Percentiles rank a stretch among this genome's conserved stretches.
Conservation (phyloP, 23 red algal genomes). For the Pyropia haitanensis region DNA sequence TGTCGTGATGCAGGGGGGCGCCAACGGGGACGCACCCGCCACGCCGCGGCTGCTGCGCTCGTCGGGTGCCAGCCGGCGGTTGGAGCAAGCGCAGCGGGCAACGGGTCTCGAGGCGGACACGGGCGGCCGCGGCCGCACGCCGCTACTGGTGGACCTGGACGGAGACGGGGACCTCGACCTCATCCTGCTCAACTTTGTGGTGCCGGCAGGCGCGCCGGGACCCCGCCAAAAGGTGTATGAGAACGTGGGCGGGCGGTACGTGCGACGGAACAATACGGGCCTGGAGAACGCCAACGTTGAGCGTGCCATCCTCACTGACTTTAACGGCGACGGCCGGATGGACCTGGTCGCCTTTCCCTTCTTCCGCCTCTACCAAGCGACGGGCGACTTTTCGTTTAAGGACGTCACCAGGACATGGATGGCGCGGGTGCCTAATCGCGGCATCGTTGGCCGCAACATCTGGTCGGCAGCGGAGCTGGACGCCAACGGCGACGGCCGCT, state of each 20-base stretch:
- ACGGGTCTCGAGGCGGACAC: too few species aligned
- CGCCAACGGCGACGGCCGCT: slow-evolving; percentile 50
- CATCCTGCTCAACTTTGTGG: slow-evolving; percentile 27
- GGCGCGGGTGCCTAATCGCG: too few species aligned
- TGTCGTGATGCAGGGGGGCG: slow-evolving; percentile 25
- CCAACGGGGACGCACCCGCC: slow-evolving; percentile 12
- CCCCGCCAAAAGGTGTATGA: slow-evolving; percentile 34
- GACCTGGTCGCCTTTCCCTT: slow-evolving; percentile 28
- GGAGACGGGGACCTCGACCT: slow-evolving; percentile 28
- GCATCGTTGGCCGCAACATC: neutral
- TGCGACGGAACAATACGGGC: slow-evolving; percentile 7
- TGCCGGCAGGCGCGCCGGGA: neutral
- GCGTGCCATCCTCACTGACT: slow-evolving; percentile 25
- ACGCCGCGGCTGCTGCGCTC: slow-evolving; percentile 13
- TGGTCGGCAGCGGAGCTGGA: slow-evolving; percentile 40
- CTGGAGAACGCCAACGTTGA: slow-evolving; percentile 25
- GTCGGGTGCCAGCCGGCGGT: neutral
- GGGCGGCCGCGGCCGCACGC: slow-evolving; percentile 26
- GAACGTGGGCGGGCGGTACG: slow-evolving; percentile 6
- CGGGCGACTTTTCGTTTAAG: slow-evolving; percentile 6
- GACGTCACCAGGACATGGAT: neutral
- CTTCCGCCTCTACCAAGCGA: slow-evolving; percentile 10
- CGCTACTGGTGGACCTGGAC: slow-evolving; percentile 34
- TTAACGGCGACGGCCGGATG: slow-evolving; percentile 36
- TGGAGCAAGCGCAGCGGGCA: too few species aligned